A percentile compares a stretch with the other conserved stretches of the same genome.
These are phyloP conservation scores for Rubroboletus pulcherrimus DNA, from an alignment of 768 basidiomycete genomes.

Conservation along the genomic window DNA sequence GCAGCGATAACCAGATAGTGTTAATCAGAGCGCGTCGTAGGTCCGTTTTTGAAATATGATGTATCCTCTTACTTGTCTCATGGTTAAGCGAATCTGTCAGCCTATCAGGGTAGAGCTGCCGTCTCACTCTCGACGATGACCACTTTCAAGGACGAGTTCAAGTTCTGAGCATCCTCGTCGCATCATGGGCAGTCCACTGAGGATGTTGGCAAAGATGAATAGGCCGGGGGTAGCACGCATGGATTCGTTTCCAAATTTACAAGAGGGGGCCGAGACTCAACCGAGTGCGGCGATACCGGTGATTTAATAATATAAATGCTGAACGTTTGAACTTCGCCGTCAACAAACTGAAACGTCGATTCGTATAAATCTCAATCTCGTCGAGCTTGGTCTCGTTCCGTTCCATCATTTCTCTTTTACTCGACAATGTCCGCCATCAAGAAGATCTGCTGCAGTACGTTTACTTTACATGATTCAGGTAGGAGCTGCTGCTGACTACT, in stretches of 20 bases:
- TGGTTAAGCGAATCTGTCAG: neutral
- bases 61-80: neutral
- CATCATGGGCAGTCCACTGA: neutral
- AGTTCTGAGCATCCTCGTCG: neutral
- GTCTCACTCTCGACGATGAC: neutral
- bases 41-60: neutral
- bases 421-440: constrained; percentile 48
- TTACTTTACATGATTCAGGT: neutral
- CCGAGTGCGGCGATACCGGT: neutral
- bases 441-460: constrained; percentile 88
- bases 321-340: neutral
- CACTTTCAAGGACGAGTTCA: neutral
- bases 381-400: neutral
- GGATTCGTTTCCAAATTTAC: no score
- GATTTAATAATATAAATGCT: neutral
- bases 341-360: neutral
- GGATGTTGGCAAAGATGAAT: neutral
- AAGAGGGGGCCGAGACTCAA: no score
- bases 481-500: constrained; percentile 5
- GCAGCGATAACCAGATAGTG: neutral
- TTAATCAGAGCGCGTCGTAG: neutral
- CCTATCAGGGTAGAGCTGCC: neutral
- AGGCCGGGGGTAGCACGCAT: neutral
- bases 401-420: no score
- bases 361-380: neutral